Base-by-base conservation (phyloP, 208 protist species). In the Phytomonas sp. region DNA sequence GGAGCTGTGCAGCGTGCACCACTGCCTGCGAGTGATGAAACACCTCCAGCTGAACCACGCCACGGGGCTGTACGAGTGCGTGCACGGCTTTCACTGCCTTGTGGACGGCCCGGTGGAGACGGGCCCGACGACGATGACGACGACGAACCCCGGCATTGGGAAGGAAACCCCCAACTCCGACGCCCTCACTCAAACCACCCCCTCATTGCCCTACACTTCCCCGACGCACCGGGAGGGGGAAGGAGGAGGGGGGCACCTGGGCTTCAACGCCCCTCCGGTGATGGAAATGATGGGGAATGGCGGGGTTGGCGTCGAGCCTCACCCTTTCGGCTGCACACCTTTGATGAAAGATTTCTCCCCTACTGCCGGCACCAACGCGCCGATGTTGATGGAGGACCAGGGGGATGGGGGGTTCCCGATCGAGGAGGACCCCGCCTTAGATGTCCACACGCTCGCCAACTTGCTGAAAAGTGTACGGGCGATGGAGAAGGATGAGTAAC, bases 61-160 rank as follows among this genome's bases (percentile, higher is more conserved):
- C 32, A 92, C 85, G 0, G 86, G 87, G 1, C 51, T 82, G 53
- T 88, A 89, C 75, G 87, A 96, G 79, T 96, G 90, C 77, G 77
- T 96, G 36, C 79, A 83, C 69, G 90, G 90, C 31, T 96, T 93
- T 69, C 90, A 96, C 75, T 96, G 90, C 59, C 82, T 96, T 11
- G 90, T 92, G 26, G 87, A 95, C 30, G 81, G 80, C 4, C 81
- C 78, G n/a, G 51, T 74, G 4, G 72, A 72, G 31, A 33, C 66
- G 15, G 70, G 73, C 11, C 56, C 70, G 13, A 67, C 4, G 7
- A 67, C 26, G 66, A 32, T 4, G 51, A 60, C 60, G n/a, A 60
- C 61, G 0, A 31, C 31, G 33, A 46, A 60, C n/a, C 23, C 60
- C 1, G n/a, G 62, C 2, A 69, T 60, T 23, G 30, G 36, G 51